Base-by-base conservation (phyloP, 2,329 filamentous ascomycete species). In the Taxawa tesnikishii region DNA sequence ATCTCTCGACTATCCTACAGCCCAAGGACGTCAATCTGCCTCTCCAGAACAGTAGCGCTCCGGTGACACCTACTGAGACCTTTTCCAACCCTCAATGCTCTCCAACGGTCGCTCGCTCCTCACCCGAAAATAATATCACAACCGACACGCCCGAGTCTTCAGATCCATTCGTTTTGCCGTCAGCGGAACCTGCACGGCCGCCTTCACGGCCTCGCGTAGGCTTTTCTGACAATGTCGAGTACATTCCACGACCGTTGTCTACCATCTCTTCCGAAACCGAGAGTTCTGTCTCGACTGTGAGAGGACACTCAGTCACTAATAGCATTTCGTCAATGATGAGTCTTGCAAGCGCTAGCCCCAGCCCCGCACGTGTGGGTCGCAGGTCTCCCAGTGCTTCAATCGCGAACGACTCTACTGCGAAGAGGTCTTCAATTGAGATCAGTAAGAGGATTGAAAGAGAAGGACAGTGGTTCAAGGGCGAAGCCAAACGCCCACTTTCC, bases 261-360 rank as follows among this genome's bases (percentile, higher is more conserved):
- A 65, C 87, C 13, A 75, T 92, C 10, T 93, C 84, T 2, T 87
- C 77, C 13, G 84, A 90, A 51, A 84, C 83, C 0, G 79, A 83
- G 28, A 85, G 78, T 49, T 90, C 80, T 3, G 61, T 74, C 33
- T 67, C 67, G 2, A 84, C 82, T 1, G 68, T 77, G 12, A 70
- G 75, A 25, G 73, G 75, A 4, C 83, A 88, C 51, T 83, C 78
- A 2, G 67, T 83, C 19, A 80, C 80, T 15, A 80, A 79, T 36
- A 92, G 82, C 54, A 75, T 90, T 28, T 85, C 81, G 4, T 92
- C 83, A 0, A 65, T 88, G 26, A 63, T 82, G 4, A 83, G 80
- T 31, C 51, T 67, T 8, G 68, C 67, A 9, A 67, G 65, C 8
- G 53, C 60, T 12, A 63, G 58, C 39, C 61, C 63, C 14, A 53